Conservation (phyloP, 2,329 filamentous ascomycete species). For the Ophiostoma angusticollis region DNA sequence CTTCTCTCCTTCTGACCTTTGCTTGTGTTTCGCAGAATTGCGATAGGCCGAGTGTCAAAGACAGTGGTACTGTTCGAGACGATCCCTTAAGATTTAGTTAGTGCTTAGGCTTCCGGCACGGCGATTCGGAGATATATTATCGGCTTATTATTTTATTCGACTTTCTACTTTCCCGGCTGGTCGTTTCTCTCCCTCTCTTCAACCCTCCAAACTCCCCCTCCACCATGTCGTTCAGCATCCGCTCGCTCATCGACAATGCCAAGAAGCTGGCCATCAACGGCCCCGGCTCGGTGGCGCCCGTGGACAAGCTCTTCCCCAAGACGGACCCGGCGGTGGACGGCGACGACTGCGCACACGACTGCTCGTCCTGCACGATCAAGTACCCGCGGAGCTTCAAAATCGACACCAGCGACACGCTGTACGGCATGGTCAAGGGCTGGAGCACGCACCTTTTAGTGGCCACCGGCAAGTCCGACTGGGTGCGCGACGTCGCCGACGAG, state of each 20-base stretch:
- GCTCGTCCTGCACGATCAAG: slow-evolving; percentile 62
- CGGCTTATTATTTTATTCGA: too few relatives aligned
- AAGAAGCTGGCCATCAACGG: slow-evolving; percentile 22
- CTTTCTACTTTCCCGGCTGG: too few relatives aligned
- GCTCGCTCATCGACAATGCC: slow-evolving; percentile 27
- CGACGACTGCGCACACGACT: slow-evolving; percentile 81
- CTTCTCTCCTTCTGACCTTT: neutral
- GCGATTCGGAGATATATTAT: too few relatives aligned
- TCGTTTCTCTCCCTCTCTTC: too few relatives aligned
- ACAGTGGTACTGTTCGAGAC: too few relatives aligned
- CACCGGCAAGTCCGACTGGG: slow-evolving; percentile 95
- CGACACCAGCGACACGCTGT: slow-evolving; percentile 65
- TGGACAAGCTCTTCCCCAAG: slow-evolving; percentile 52
- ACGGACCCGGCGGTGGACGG: slow-evolving; percentile 69
- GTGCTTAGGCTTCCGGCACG: too few relatives aligned
- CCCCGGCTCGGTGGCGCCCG: slow-evolving; percentile 10
- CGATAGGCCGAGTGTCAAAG: too few relatives aligned
- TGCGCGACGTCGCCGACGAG: slow-evolving; percentile 77
- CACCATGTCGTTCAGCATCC: slow-evolving; percentile 32
- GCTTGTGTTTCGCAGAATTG: too few relatives aligned
- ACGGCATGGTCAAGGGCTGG: slow-evolving; percentile 78
- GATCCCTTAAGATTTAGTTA: too few relatives aligned
- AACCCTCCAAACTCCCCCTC: too few relatives aligned
- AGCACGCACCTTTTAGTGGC: slow-evolving; percentile 81
- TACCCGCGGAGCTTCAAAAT: slow-evolving; percentile 64